Evolutionary conservation across 1,139 yeast species (phyloP).

Genomic region (Hansenula lynferdii): DNA sequence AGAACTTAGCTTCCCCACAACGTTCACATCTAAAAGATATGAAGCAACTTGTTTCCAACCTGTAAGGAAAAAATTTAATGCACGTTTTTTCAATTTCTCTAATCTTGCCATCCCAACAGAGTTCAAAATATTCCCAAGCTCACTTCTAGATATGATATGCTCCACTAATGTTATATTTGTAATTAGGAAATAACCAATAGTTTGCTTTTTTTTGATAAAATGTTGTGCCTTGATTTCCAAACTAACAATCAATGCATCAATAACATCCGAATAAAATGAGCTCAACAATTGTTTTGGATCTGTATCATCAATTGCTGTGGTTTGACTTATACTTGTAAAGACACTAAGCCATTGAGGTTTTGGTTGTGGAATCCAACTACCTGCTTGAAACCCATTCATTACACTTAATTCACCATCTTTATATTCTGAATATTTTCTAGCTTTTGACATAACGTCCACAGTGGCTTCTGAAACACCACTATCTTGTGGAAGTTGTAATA

Average conservation of each 20-base stretch:
- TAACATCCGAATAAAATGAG: constrained; percentile 64
- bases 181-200: constrained; percentile 64
- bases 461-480: constrained; percentile 67
- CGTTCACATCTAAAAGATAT: constrained; percentile 68
- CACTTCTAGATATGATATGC: constrained; percentile 62
- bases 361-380: constrained; percentile 67
- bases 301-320: constrained; percentile 29
- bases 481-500: constrained; percentile 49
- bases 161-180: constrained; percentile 73
- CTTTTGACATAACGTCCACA: constrained; percentile 58
- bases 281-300: constrained; percentile 50
- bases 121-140: constrained; percentile 53
- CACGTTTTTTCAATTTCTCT: constrained; percentile 67
- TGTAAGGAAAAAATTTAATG: constrained; percentile 67
- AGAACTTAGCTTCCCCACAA: constrained; percentile 44
- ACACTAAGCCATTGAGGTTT: constrained; percentile 46
- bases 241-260: constrained; percentile 65
- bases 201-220: constrained; percentile 33
- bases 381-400: constrained; percentile 48
- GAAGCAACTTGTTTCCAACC: constrained; percentile 85
- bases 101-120: constrained; percentile 62
- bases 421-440: constrained; percentile 63
- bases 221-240: constrained; percentile 53
- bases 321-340: constrained; percentile 39
- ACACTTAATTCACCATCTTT: constrained; percentile 47